Conservation (phyloP, 345 rosid genomes). For the Rhizophora apiculata region DNA sequence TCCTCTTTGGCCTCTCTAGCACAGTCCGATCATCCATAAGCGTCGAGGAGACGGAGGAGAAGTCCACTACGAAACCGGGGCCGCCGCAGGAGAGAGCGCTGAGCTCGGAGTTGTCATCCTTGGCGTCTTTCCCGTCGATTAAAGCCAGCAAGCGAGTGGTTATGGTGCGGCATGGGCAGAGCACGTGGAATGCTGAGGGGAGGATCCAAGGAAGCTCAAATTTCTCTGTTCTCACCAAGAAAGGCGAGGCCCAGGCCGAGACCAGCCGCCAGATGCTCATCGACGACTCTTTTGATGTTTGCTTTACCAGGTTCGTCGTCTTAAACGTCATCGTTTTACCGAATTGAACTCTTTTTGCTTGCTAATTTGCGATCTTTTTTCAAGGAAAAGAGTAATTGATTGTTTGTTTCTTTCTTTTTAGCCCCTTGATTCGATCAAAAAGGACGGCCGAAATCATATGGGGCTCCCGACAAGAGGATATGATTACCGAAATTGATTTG, state of each 20-base stretch:
- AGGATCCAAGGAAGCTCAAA: constrained; percentile 95
- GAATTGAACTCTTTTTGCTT: too few relatives aligned
- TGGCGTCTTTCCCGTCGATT: constrained; percentile 44
- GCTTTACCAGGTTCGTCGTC: constrained; percentile 64
- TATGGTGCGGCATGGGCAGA: constrained; percentile 94
- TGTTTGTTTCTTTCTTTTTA: constrained; percentile 18
- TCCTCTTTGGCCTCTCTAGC: constrained; percentile 19
- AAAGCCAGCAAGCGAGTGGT: constrained; percentile 72
- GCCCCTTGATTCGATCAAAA: constrained; percentile 79
- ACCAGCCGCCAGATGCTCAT: constrained; percentile 88
- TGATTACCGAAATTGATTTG: constrained; percentile 56
- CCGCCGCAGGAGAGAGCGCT: constrained; percentile 21
- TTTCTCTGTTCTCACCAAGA: constrained; percentile 74
- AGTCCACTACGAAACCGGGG: constrained; percentile 17
- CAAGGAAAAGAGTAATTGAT: neutral
- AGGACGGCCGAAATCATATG: constrained; percentile 85
- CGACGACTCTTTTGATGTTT: constrained; percentile 67
- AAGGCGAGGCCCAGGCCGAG: constrained; percentile 88
- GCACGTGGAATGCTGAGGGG: constrained; percentile 94
- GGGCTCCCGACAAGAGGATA: constrained; percentile 61
- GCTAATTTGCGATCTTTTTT: neutral
- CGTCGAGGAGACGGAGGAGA: constrained; percentile 19
- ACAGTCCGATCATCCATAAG: constrained; percentile 23
- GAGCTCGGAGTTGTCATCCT: constrained; percentile 32
- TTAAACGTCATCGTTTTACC: neutral